Evolutionary conservation across 108 stramenopile species (phyloP), one percentile per base, ranked within the genome.

Genomic region (Nitzschia putrida): DNA sequence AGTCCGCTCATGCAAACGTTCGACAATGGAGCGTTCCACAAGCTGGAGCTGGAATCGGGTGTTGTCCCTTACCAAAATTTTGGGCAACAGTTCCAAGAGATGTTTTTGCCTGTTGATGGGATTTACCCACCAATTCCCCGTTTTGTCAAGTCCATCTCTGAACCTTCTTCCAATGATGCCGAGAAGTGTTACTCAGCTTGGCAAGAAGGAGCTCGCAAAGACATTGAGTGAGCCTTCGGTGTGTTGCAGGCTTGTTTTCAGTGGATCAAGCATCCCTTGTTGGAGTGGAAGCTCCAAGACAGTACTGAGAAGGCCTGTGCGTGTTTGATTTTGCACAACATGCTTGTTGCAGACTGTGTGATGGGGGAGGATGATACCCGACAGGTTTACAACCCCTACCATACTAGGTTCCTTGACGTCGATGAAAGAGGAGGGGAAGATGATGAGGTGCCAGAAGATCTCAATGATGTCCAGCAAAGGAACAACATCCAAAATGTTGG

Each of bases 31-130:
- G 65, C 53, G 50, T 8, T 59, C n/a, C n/a, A n/a, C n/a, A n/a
- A n/a, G 22, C 16, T 52, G 9, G 34, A 53, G 37, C 8, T 10
- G 51, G 24, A 47, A 23, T 47, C 34, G 2, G 45, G 64, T 29
- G 65, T 57, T 41, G 65, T 71, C 20, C 44, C 54, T 3, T 77
- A 56, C 29, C 0, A 16, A 0, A 47, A 72, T 41, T n/a, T 56
- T 59, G 71, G 40, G 16, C 51, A 66, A 39, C 34, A 34, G 12
- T 73, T 80, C 40, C 39, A 67, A 18, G 9, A 60, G 40, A 25
- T 70, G 2, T 76, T 60, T 50, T 53, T 23, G 38, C 61, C 72
- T 10, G 74, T 76, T 39, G 70, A 76, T 73, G 69, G 74, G 0
- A 80, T 76, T 20, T 80, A 76, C 43, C 71, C 74, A 38, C 5